A percentile compares a stretch with the other conserved stretches of the same genome.
Conservation (phyloP, 1,284 basidiomycete species). For the Tilletia horrida region DNA sequence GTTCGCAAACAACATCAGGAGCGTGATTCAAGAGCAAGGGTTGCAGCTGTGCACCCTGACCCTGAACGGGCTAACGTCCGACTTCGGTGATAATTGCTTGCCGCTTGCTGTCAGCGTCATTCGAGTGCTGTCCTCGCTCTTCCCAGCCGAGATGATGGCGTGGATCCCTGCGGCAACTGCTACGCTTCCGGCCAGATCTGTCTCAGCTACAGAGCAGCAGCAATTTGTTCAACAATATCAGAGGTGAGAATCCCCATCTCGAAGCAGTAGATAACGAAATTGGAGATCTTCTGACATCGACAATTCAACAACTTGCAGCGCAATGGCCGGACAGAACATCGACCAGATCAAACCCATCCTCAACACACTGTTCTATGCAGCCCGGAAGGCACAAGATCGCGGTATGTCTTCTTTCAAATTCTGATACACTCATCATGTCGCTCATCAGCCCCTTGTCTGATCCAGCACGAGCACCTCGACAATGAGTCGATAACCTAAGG, state of each 20-base stretch:
- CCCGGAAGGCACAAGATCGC: constrained; percentile 23
- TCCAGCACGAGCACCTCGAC: too few species aligned
- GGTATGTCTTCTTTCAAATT: constrained; percentile 1
- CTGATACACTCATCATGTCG: too few species aligned
- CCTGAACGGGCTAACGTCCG: constrained; percentile 70
- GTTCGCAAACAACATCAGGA: constrained; percentile 68
- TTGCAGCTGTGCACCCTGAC: constrained; percentile 69
- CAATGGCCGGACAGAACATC: constrained; percentile 19
- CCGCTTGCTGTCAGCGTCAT: constrained; percentile 74
- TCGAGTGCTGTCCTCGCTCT: constrained; percentile 66
- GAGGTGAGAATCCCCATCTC: constrained; percentile 22
- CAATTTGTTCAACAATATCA: constrained; percentile 68
- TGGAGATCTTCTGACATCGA: constrained; percentile 2
- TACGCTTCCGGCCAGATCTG: constrained; percentile 65
- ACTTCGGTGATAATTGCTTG: constrained; percentile 82
- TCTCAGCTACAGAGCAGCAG: constrained; percentile 69
- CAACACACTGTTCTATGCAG: constrained; percentile 37
- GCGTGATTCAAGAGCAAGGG: constrained; percentile 71
- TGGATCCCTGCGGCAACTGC: constrained; percentile 74
- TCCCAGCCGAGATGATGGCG: constrained; percentile 66
- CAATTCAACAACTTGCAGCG: neutral
- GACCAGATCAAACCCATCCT: constrained; percentile 40
- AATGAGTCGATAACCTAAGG: too few species aligned
- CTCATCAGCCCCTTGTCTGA: too few species aligned
- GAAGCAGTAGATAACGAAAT: constrained; percentile 9